Conservation (phyloP, 495 filamentous ascomycete species). For the Aspergillus ostianus region DNA sequence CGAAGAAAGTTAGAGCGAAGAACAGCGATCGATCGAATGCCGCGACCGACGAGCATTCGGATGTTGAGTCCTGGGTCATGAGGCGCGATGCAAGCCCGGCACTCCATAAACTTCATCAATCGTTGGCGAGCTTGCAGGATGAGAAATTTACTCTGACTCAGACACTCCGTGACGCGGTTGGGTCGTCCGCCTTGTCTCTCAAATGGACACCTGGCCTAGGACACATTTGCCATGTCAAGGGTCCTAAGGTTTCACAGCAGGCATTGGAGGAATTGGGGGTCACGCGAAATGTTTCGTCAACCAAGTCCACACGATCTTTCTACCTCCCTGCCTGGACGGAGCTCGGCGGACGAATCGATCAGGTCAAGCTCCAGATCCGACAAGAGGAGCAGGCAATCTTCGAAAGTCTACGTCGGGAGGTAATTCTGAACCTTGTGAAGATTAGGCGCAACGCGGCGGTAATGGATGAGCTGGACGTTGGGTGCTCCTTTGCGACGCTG, state of each 20-base stretch:
- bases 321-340: conserved; percentile 80
- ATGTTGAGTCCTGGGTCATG: conserved; percentile 81
- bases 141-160: conserved; percentile 60
- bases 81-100: conserved; percentile 63
- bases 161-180: conserved; percentile 54
- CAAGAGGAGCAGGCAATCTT: conserved; percentile 79
- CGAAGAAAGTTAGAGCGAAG: conserved; percentile 43
- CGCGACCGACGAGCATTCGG: conserved; percentile 30
- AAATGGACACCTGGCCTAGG: conserved; percentile 81
- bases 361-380: conserved; percentile 69
- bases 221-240: conserved; percentile 88
- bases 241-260: conserved; percentile 60
- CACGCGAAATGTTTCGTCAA: conserved; percentile 66
- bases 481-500: conserved; percentile 75
- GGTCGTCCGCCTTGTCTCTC: conserved; percentile 65
- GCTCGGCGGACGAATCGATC: conserved; percentile 72
- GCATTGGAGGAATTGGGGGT: conserved; percentile 42
- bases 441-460: conserved; percentile 85
- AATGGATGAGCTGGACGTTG: conserved; percentile 88
- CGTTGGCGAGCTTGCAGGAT: conserved; percentile 54
- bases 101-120: conserved; percentile 63
- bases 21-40: conserved; percentile 24
- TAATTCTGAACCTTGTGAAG: conserved; percentile 74
- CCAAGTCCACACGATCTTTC: conserved; percentile 81
- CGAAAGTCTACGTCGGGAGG: conserved; percentile 63